These are phyloP conservation scores for Bacterosira constricta DNA, from an alignment of 108 stramenopile species.

Conservation along the genomic window DNA sequence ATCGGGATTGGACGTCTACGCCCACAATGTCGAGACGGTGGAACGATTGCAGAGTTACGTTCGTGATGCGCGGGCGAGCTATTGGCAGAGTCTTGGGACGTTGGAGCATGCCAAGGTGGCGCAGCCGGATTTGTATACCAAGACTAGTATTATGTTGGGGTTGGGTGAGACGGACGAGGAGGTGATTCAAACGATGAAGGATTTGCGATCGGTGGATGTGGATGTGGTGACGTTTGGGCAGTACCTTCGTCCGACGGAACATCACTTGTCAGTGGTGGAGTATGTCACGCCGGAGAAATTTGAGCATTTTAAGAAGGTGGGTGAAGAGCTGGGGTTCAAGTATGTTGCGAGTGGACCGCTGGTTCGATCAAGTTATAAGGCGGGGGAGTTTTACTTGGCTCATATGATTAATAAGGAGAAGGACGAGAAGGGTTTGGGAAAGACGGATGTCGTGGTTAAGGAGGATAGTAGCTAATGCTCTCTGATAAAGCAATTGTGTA, in stretches of 20 bases:
- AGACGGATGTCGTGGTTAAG: background rate
- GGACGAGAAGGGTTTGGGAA: slow-evolving; percentile 41
- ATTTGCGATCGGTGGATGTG: slow-evolving; percentile 89
- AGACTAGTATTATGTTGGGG: slow-evolving; percentile 98
- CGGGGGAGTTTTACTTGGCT: slow-evolving; percentile 94
- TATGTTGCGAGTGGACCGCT: slow-evolving; percentile 98
- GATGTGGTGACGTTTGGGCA: slow-evolving; percentile 99
- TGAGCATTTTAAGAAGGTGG: slow-evolving; percentile 74
- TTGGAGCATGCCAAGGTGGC: slow-evolving; percentile 89
- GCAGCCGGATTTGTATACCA: slow-evolving; percentile 85
- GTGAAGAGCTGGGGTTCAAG: slow-evolving; percentile 95
- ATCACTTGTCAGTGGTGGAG: slow-evolving; percentile 94
- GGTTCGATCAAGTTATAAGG: slow-evolving; percentile 96
- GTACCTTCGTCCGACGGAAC: slow-evolving; percentile 95
- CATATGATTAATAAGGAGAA: slow-evolving; percentile 89
- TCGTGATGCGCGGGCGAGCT: slow-evolving; percentile 92
- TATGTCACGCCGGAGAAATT: slow-evolving; percentile 97
- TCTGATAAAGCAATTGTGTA: background rate
- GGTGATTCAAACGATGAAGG: slow-evolving; percentile 94
- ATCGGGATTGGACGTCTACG: slow-evolving; percentile 98
- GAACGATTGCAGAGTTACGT: slow-evolving; percentile 91
- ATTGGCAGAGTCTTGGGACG: slow-evolving; percentile 89
- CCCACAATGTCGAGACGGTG: slow-evolving; percentile 99
- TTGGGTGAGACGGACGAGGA: slow-evolving; percentile 98
- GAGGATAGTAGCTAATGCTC: background rate